These are phyloP conservation scores for Aspergillus wentii DNA, from an alignment of 495 filamentous ascomycete genomes.

Conservation along the genomic window DNA sequence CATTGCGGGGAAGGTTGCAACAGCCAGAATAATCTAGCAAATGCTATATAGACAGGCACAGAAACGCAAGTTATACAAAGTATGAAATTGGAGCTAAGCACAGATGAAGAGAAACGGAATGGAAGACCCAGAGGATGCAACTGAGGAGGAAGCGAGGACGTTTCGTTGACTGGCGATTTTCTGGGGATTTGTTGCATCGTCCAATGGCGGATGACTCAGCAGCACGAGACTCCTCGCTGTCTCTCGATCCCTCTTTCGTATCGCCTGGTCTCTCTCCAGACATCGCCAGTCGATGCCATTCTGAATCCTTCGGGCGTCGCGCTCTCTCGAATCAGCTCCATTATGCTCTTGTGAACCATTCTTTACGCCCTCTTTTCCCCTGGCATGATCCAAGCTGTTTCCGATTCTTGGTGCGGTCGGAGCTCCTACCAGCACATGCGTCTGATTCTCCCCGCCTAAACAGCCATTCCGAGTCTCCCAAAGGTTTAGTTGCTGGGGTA, in stretches of 20 bases:
- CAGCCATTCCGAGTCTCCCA: too few species aligned
- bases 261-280: not conserved
- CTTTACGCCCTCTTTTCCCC: conserved; percentile 2
- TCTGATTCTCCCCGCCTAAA: too few species aligned
- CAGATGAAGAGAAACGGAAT: too few species aligned
- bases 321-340: conserved; percentile 5
- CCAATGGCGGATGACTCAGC: conserved; percentile 17
- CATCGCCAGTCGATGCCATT: not conserved
- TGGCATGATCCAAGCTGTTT: conserved; percentile 27
- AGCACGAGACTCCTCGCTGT: conserved; percentile 7
- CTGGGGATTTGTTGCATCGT: too few species aligned
- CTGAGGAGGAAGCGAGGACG: too few species aligned
- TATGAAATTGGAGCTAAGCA: too few species aligned
- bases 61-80: too few species aligned
- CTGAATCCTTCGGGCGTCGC: conserved; percentile 1
- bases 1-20: conserved; percentile 17
- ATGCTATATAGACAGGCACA: too few species aligned
- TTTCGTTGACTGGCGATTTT: too few species aligned
- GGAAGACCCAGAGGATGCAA: not conserved
- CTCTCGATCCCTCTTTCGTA: not conserved
- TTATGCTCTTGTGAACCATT: conserved; percentile 13
- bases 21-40: too few species aligned
- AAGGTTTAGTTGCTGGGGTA: too few species aligned
- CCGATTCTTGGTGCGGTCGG: conserved; percentile 45
- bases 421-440: too few species aligned